These are phyloP conservation scores for Candida ortonii DNA, from an alignment of 805 yeast genomes.

Conservation along the genomic window DNA sequence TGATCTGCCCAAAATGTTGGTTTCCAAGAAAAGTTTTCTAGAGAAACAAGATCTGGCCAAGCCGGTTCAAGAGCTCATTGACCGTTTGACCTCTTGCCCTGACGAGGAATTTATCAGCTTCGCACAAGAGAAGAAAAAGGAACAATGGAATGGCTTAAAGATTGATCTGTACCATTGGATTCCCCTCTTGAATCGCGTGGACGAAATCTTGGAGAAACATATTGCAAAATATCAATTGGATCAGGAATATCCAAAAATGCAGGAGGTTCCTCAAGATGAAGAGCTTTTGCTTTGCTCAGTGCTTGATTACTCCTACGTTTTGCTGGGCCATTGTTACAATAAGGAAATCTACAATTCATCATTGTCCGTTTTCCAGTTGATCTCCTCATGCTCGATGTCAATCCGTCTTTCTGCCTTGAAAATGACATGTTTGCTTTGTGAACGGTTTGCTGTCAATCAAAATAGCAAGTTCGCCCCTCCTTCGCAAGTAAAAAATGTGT, in stretches of 20 bases:
- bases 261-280: constrained; percentile 45
- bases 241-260: constrained; percentile 45
- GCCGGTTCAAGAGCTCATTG: constrained; percentile 17
- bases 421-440: constrained; percentile 51
- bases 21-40: constrained; percentile 14
- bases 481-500: constrained; percentile 40
- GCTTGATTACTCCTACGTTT: constrained; percentile 56
- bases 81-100: constrained; percentile 17
- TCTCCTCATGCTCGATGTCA: constrained; percentile 57
- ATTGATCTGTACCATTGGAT: constrained; percentile 72
- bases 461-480: constrained; percentile 43
- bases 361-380: constrained; percentile 54
- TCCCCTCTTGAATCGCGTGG: constrained; percentile 71
- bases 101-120: constrained; percentile 20
- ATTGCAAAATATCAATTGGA: constrained; percentile 53
- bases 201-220: constrained; percentile 54
- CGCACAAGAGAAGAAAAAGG: constrained; percentile 18
- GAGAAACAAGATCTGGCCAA: constrained; percentile 21
- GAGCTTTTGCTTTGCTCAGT: constrained; percentile 47
- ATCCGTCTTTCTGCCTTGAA: constrained; percentile 61
- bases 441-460: constrained; percentile 51
- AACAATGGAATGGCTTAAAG: constrained; percentile 31
- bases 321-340: constrained; percentile 68
- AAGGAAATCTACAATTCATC: constrained; percentile 66
- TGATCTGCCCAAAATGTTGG: constrained; percentile 14